These are phyloP conservation scores for Tilletiopsis washingtonensis DNA, from an alignment of 1,284 basidiomycete genomes.

Conservation along the genomic window DNA sequence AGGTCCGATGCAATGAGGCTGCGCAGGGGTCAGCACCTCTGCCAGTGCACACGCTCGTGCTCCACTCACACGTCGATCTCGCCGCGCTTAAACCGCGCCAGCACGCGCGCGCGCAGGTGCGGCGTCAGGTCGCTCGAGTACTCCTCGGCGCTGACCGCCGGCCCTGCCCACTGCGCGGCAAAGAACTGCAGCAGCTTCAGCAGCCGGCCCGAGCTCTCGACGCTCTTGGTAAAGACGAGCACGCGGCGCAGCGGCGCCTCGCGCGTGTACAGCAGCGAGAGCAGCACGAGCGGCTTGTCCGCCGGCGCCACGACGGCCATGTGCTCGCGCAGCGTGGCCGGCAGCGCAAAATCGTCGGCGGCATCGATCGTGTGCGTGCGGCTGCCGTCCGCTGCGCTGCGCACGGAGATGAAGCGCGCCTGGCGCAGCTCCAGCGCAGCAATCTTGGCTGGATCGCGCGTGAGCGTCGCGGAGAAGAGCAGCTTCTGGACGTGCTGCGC, in stretches of 20 bases:
- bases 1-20: constrained; percentile 91
- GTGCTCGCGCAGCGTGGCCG: constrained; percentile 49
- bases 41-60: background rate
- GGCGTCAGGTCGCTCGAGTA: constrained; percentile 81
- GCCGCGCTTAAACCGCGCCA: constrained; percentile 72
- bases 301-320: constrained; percentile 73
- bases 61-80: constrained; percentile 69
- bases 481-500: constrained; percentile 62
- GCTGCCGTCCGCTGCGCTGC: constrained; percentile 47
- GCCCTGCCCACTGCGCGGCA: constrained; percentile 48
- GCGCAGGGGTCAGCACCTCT: background rate
- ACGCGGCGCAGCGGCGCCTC: constrained; percentile 57
- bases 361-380: constrained; percentile 53
- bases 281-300: constrained; percentile 80
- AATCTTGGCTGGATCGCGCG: constrained; percentile 85
- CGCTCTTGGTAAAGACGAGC: constrained; percentile 89
- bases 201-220: constrained; percentile 78
- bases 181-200: constrained; percentile 77
- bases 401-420: constrained; percentile 83
- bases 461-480: constrained; percentile 92
- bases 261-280: constrained; percentile 66
- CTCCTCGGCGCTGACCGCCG: constrained; percentile 42
- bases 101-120: constrained; percentile 65
- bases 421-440: constrained; percentile 68
- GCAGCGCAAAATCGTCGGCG: constrained; percentile 54